phyloP scores from a whole-genome alignment of 371 early-diverging fungal genomes.

The Mortierella sp. region DNA sequence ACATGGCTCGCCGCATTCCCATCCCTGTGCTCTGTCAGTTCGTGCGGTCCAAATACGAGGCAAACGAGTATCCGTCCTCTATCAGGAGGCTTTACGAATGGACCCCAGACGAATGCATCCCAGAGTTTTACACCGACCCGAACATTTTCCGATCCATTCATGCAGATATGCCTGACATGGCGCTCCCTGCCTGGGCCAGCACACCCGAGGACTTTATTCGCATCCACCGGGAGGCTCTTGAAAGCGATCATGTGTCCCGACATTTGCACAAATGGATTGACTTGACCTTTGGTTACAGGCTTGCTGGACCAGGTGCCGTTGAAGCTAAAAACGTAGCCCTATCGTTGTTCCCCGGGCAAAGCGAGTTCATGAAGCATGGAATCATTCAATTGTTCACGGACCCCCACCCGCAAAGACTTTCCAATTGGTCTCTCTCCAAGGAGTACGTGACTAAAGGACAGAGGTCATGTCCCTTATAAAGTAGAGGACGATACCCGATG shows the following conservation, averaged over 20 bases:
- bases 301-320: slow-evolving; percentile 78
- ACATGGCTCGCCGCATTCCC: slow-evolving; percentile 73
- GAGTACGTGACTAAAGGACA: slow-evolving; percentile 7
- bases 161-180: slow-evolving; percentile 74
- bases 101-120: slow-evolving; percentile 83
- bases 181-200: slow-evolving; percentile 74
- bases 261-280: slow-evolving; percentile 88
- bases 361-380: slow-evolving; percentile 79
- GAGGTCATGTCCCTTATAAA: too few relatives aligned
- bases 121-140: slow-evolving; percentile 75
- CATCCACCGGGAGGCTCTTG: slow-evolving; percentile 76
- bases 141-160: slow-evolving; percentile 74
- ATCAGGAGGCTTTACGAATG: slow-evolving; percentile 72
- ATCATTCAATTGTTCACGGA: slow-evolving; percentile 79
- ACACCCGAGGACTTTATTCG: slow-evolving; percentile 76
- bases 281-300: slow-evolving; percentile 83
- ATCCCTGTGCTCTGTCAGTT: slow-evolving; percentile 76
- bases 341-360: slow-evolving; percentile 70
- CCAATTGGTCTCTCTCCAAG: slow-evolving; percentile 47
- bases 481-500: too few relatives aligned
- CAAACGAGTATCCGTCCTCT: slow-evolving; percentile 76
- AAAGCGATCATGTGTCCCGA: slow-evolving; percentile 82
- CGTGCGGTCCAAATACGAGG: slow-evolving; percentile 76
- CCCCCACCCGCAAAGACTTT: slow-evolving; percentile 68
- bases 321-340: slow-evolving; percentile 80